Evolutionary conservation across 495 filamentous ascomycete species (phyloP), one percentile per base, ranked within the genome.

Genomic region (Penicillium soppii): DNA sequence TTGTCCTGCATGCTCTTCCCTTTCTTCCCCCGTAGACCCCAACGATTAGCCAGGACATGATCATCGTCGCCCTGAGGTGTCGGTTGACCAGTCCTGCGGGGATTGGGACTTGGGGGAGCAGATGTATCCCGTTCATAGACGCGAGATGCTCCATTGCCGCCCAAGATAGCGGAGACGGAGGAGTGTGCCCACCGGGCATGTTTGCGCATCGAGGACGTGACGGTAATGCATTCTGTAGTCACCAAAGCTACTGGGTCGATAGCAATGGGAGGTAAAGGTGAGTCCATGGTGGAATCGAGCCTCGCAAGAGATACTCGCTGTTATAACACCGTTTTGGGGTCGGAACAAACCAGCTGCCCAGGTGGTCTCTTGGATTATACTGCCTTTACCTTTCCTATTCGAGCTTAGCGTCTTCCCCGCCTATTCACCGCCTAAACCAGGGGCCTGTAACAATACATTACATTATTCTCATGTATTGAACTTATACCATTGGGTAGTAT

Each of bases 1-100:
- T 97, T 97, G 72, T 99, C 94, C 76, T 96, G 90, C 80, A 97
- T 89, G 73, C 91, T 97, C 80, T 91, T 95, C 27, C 94, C 95
- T 68, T 91, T 96, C 83, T 96, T 97, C 43, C 94, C 94, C 58
- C 95, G 78, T 51, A 97, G 68, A 2, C 94, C 94, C 94, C 94
- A 99, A 67, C 81, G 68, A 65, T 81, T 85, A 39, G 77, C 80
- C 59, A 83, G 62, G 10, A 62, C 71, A 66, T 78, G 80, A 56
- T 82, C 80, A 41, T 76, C 75, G 50, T 74, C 77, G 26, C 13
- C 20, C 15, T 40, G 51, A 37, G 60, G 33, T 15, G 58, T 43
- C 33, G 57, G 40, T 47, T 61, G 61, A 13, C 59, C 21, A 35
- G 29, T 52, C 51, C 59, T 73, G 40, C 70, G 67, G n/a, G 69